These are phyloP conservation scores for Trichosporon ovoides DNA, from an alignment of 1,284 basidiomycete species.

Conservation along the genomic window DNA sequence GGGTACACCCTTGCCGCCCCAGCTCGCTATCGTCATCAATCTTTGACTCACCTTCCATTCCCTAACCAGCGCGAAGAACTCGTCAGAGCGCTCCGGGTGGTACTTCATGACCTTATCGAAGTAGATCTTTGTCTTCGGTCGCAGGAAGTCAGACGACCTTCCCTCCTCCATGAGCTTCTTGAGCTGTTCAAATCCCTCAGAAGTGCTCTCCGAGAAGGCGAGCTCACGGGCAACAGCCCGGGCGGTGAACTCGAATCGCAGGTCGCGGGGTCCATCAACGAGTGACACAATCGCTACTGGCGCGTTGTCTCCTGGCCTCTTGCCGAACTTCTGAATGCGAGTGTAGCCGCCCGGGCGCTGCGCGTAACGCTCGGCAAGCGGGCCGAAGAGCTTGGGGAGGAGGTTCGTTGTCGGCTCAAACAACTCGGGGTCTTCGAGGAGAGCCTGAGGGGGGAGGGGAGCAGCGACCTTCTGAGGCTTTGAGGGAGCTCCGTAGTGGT, in stretches of 20 bases:
- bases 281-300: conserved; percentile 87
- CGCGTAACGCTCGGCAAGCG: conserved; percentile 75
- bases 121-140: background rate
- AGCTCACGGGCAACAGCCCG: conserved; percentile 72
- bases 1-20: background rate
- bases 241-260: conserved; percentile 79
- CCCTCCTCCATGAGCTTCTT: background rate
- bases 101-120: conserved; percentile 46
- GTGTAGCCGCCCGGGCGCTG: conserved; percentile 90
- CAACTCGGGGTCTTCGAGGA: conserved; percentile 31
- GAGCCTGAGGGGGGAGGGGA: background rate
- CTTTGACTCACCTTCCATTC: conserved; percentile 46
- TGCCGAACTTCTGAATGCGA: conserved; percentile 82
- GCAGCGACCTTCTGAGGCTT: conserved; percentile 14
- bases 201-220: background rate
- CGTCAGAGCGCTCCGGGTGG: conserved; percentile 36
- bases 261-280: conserved; percentile 86
- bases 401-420: conserved; percentile 52
- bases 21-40: background rate
- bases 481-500: conserved; percentile 22
- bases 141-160: background rate
- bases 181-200: background rate
- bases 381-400: conserved; percentile 73
- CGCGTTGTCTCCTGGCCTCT: conserved; percentile 86
- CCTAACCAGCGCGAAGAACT: conserved; percentile 43